Base-by-base conservation (phyloP, 2,329 filamentous ascomycete species). In the Colletotrichum nymphaeae region DNA sequence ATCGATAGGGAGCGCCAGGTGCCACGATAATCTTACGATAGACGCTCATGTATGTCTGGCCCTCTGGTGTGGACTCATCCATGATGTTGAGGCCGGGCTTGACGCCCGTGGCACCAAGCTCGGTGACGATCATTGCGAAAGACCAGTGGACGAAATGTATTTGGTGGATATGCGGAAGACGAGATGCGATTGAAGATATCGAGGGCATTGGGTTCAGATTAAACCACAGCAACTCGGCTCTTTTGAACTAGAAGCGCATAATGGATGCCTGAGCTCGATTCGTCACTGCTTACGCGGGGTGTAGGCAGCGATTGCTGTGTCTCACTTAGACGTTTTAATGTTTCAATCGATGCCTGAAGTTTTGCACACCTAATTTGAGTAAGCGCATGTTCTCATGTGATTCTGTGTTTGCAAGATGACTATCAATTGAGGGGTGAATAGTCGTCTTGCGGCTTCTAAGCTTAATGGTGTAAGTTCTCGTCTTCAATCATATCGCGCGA, bases 41-140 rank as follows among this genome's bases (percentile, higher is more conserved):
- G 11, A 71, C 71, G 22, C 28, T 52, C 8, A 65, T 22, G 4
- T 75, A 58, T 24, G 76, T 72, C 49, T 74, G 57, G 3, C 77
- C 78, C 24, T 76, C 76, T 6, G 67, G 66, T 0, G 74, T 76
- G 22, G 28, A 63, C 14, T 75, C 67, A 14, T 79, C 73, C 74
- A 76, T 76, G 19, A 77, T 65, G 22, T 74, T 56, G 11, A 75
- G 37, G 52, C 64, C 69, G 7, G 78, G 73, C 68, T 76, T 78
- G 28, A 77, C 67, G 55, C 75, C 76, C 66, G 76, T 75, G 42
- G 63, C 68, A 14, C 77, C 74, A 14, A 78, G 42, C 37, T 79
- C 78, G 30, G 75, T 77, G 46, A 79, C 32, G 26, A 26, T 14
- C 72, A 74, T 74, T 24, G 24, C 53, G 56, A 7, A 42, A 46